Percentiles rank a stretch among this genome's conserved stretches.
Conservation (phyloP, 1,284 basidiomycete genomes). For the Mrakiaceae sp. region DNA sequence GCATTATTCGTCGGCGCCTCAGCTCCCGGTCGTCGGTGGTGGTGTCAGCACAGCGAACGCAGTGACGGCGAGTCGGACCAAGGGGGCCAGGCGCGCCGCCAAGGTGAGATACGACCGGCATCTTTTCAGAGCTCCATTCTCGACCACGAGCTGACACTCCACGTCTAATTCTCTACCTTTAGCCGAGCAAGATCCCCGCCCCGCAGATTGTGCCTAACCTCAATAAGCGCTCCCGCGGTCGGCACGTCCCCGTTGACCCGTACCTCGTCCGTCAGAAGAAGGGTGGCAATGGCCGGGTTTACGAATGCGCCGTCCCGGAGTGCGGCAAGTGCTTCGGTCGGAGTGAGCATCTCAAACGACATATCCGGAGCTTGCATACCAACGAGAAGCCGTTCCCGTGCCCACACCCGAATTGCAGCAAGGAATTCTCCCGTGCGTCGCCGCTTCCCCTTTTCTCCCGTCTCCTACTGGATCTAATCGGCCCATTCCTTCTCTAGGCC, state of each 20-base stretch:
- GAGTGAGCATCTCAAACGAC: constrained; percentile 65
- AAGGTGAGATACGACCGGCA: too few relatives aligned
- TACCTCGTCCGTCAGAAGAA: constrained; percentile 28
- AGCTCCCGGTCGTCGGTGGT: not conserved
- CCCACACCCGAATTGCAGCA: constrained; percentile 60
- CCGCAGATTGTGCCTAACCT: constrained; percentile 60
- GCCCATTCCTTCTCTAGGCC: too few relatives aligned
- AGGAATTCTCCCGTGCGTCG: constrained; percentile 56
- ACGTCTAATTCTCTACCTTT: not conserved
- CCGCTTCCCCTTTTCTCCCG: not conserved
- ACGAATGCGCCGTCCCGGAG: constrained; percentile 51
- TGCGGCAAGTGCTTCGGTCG: constrained; percentile 58
- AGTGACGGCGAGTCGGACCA: too few relatives aligned
- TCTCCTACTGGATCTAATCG: not conserved
- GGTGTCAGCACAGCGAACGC: too few relatives aligned
- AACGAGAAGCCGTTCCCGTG: constrained; percentile 57
- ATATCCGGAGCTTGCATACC: constrained; percentile 65
- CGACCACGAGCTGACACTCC: not conserved
- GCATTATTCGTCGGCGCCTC: not conserved
- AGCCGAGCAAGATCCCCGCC: constrained; percentile 2
- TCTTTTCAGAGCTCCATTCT: not conserved
- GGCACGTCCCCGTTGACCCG: constrained; percentile 51
- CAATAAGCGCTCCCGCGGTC: constrained; percentile 58
- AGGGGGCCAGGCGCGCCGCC: too few relatives aligned
- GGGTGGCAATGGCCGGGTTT: constrained; percentile 46